Base-by-base conservation (phyloP, 202 grass and related monocot species). In the Dendrocalamus latiflorus region DNA sequence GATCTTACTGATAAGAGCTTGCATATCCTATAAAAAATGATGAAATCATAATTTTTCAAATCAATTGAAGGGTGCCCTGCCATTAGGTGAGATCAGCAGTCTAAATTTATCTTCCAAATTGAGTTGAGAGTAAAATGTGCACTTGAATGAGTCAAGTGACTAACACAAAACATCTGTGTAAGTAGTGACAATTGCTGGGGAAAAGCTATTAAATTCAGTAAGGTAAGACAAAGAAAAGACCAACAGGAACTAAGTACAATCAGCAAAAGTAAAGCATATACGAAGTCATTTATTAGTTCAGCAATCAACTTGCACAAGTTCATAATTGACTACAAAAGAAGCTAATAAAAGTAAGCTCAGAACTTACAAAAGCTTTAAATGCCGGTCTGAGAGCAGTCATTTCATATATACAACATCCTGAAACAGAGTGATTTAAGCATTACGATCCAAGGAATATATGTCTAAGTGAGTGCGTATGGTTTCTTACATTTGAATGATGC, bases 321-420 rank as follows among this genome's bases (percentile, higher is more conserved):
- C 22, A 1, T 68, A 55, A 53, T 20, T 53, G 48, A 68, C 58
- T 81, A 80, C 11, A 62, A 22, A 73, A 84, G 12, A 26, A 61
- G 17, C 3, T 42, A 85, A 30, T 6, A 38, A 75, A 85, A 63
- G 63, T 3, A 79, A 45, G 76, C 36, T 60, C 58, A 49, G 33
- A 70, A 86, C 90, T 92, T 88, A 97, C 94, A 64, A 94, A 94
- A 81, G 94, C 90, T 94, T 91, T 92, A 69, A 97, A 97, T 71
- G 94, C 89, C 17, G 94, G 88, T 79, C 86, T 94, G 8, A 94
- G 86, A 8, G 91, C 83, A 77, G 90, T 84, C 94, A 94, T 97
- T 88, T 97, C 91, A 81, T 97, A 94, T 76, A 92, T 90, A 81
- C 94, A 94, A 75, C 94, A 94, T 77, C 91, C 91, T 97, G 81